These are phyloP conservation scores for Sarocladium brachiariae DNA, from an alignment of 2,329 filamentous ascomycete species.

Conservation along the genomic window DNA sequence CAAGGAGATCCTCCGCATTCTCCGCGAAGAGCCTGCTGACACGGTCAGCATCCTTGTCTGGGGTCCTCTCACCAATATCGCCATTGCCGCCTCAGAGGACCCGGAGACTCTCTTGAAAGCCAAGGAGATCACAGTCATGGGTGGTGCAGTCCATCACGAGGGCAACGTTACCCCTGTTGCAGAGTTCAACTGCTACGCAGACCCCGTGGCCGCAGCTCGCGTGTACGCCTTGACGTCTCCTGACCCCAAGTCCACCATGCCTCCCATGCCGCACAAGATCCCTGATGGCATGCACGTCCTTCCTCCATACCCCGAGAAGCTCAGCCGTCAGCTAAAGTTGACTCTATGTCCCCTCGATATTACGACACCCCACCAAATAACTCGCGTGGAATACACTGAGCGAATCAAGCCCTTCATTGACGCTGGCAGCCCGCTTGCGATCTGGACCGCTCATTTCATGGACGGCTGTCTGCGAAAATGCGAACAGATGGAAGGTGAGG, in stretches of 20 bases:
- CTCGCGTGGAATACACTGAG: conserved; percentile 50
- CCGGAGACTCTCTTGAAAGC: conserved; percentile 81
- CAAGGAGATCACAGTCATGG: conserved; percentile 94
- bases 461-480: conserved; percentile 64
- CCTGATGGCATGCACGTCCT: conserved; percentile 35
- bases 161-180: conserved; percentile 83
- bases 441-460: conserved; percentile 68
- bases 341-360: conserved; percentile 72
- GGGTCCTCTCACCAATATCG: conserved; percentile 89
- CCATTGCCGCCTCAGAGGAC: conserved; percentile 80
- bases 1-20: conserved; percentile 80
- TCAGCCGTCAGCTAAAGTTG: conserved; percentile 58
- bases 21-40: conserved; percentile 72
- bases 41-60: conserved; percentile 87
- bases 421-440: conserved; percentile 63
- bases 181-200: conserved; percentile 95
- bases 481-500: conserved; percentile 52
- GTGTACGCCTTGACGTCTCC: conserved; percentile 72
- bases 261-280: conserved; percentile 47
- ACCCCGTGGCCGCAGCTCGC: conserved; percentile 68
- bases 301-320: conserved; percentile 54
- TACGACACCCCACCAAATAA: conserved; percentile 63
- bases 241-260: conserved; percentile 72
- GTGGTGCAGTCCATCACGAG: conserved; percentile 69
- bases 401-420: conserved; percentile 48